A percentile compares a stretch with the other conserved stretches of the same genome.
phyloP scores from a whole-genome alignment of 495 filamentous ascomycete genomes.

The Trichocladium antarcticum region DNA sequence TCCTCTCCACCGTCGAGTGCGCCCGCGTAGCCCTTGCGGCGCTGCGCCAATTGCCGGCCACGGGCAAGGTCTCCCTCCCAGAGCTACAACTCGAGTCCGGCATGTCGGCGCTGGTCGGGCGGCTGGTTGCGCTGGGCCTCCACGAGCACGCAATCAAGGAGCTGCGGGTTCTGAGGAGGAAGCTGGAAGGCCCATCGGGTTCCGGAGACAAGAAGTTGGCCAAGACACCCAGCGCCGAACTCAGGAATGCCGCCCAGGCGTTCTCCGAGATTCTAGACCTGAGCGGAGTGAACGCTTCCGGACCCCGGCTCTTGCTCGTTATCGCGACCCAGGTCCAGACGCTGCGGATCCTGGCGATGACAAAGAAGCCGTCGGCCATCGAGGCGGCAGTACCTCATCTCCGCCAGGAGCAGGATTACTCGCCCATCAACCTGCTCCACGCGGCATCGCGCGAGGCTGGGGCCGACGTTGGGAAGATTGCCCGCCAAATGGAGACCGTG shows the following conservation, averaged over 20 bases:
- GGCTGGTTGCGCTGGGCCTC: slow-evolving; percentile 58
- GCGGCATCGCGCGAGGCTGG: slow-evolving; percentile 38
- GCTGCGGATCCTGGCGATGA: slow-evolving; percentile 38
- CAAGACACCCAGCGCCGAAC: slow-evolving; percentile 13
- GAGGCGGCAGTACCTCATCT: slow-evolving; percentile 40
- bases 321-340: slow-evolving; percentile 45
- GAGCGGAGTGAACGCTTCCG: slow-evolving; percentile 27
- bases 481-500: slow-evolving; percentile 57
- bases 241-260: slow-evolving; percentile 33
- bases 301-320: slow-evolving; percentile 35
- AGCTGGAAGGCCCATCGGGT: slow-evolving; percentile 37
- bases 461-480: slow-evolving; percentile 45
- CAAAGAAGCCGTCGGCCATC: slow-evolving; percentile 41
- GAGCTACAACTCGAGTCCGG: slow-evolving; percentile 74
- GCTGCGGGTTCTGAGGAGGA: slow-evolving; percentile 54
- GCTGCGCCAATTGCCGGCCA: slow-evolving; percentile 48
- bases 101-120: slow-evolving; percentile 63
- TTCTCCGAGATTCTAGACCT: slow-evolving; percentile 57
- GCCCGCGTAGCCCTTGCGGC: slow-evolving; percentile 61
- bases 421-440: slow-evolving; percentile 55
- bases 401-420: slow-evolving; percentile 39
- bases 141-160: slow-evolving; percentile 71
- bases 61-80: slow-evolving; percentile 39
- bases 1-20: slow-evolving; percentile 55
- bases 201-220: slow-evolving; percentile 24